Evolutionary conservation across 2,329 filamentous ascomycete species (phyloP).

Genomic region (Sclerotinia spermophila): DNA sequence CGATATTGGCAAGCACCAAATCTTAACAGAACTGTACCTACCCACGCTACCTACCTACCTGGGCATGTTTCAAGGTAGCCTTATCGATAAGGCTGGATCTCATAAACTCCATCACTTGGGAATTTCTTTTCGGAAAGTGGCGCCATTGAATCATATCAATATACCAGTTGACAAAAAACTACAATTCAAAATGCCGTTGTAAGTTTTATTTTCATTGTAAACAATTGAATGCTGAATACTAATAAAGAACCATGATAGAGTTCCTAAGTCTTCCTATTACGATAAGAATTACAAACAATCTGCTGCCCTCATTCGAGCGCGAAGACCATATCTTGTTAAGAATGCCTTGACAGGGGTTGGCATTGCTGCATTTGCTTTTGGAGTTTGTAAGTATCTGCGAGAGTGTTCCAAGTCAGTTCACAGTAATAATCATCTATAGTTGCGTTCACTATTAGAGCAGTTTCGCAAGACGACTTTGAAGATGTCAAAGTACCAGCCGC

Average conservation of each 20-base stretch:
- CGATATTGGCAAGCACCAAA: background rate
- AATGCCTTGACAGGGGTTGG: constrained; percentile 79
- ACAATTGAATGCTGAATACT: background rate
- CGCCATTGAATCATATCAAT: constrained; percentile 6
- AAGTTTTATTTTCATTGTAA: background rate
- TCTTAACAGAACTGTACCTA: background rate
- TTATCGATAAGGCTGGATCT: constrained; percentile 17
- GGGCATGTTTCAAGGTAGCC: constrained; percentile 1
- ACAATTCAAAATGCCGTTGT: constrained; percentile 15
- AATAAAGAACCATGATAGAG: constrained; percentile 38
- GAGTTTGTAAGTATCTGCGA: constrained; percentile 72
- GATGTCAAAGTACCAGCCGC: constrained; percentile 83
- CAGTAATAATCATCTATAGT: constrained; percentile 44
- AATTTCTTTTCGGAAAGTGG: constrained; percentile 17
- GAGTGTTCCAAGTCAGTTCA: background rate
- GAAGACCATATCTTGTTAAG: constrained; percentile 86
- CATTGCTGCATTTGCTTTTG: constrained; percentile 70
- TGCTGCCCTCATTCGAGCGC: constrained; percentile 83
- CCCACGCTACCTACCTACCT: background rate
- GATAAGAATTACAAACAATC: constrained; percentile 81
- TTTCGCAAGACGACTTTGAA: constrained; percentile 95
- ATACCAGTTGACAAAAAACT: background rate
- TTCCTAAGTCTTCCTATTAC: constrained; percentile 81
- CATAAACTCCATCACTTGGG: background rate
- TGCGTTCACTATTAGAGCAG: constrained; percentile 70